Conservation (phyloP, 78 protist genomes). For the Dictyostelium intermedium region DNA sequence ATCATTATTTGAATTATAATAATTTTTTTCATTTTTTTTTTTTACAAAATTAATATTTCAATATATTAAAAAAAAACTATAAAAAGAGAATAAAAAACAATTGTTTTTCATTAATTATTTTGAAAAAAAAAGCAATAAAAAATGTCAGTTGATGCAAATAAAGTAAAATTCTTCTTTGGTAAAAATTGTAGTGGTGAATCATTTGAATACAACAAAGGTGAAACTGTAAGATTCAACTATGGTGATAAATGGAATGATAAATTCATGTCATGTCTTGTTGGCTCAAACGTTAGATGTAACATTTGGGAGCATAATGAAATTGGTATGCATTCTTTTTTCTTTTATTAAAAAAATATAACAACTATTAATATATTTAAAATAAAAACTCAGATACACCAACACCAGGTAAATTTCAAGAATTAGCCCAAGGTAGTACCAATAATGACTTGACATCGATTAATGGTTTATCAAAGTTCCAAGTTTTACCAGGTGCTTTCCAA, state of each 20-base stretch:
- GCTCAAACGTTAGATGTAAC: background rate
- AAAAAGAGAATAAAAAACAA: too few relatives aligned
- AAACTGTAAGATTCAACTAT: background rate
- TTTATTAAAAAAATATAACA: too few relatives aligned
- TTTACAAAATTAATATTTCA: too few relatives aligned
- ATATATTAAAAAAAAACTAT: too few relatives aligned
- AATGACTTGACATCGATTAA: slow-evolving; percentile 6
- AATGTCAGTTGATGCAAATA: background rate
- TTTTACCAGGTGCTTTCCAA: background rate
- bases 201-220: background rate
- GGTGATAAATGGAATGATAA: slow-evolving; percentile 19
- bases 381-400: background rate
- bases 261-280: slow-evolving; percentile 28
- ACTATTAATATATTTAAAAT: background rate
- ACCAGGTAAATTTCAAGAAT: slow-evolving; percentile 12
- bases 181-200: slow-evolving; percentile 31
- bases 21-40: too few relatives aligned
- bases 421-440: background rate
- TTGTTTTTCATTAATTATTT: background rate
- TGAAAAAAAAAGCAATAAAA: background rate
- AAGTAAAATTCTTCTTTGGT: slow-evolving; percentile 26
- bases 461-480: slow-evolving; percentile 58
- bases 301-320: slow-evolving; percentile 56
- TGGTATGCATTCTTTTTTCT: background rate
- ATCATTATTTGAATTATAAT: too few relatives aligned